Percentiles rank a stretch among this genome's conserved stretches.
Conservation (phyloP, 1,139 yeast species). For the Hyphopichia pseudoburtonii region DNA sequence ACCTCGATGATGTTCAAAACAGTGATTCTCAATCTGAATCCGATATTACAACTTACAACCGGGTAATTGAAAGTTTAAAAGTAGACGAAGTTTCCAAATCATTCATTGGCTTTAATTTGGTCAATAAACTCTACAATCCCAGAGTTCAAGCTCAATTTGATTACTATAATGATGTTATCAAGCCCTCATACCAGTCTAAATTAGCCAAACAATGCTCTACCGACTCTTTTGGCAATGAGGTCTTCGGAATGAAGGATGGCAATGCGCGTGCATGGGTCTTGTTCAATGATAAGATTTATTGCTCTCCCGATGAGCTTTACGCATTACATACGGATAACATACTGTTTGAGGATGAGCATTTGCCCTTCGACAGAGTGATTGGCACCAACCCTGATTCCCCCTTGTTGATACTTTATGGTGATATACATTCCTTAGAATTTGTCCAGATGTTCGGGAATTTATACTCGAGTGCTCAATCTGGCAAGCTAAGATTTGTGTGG, state of each 20-base stretch:
- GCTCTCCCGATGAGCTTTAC: conserved; percentile 66
- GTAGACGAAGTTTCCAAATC: conserved; percentile 20
- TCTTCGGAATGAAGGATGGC: conserved; percentile 17
- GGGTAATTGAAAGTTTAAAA: conserved; percentile 25
- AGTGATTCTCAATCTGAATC: conserved; percentile 26
- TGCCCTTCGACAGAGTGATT: conserved; percentile 60
- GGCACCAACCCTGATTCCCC: conserved; percentile 48
- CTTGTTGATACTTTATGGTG: conserved; percentile 50
- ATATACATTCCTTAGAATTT: conserved; percentile 48
- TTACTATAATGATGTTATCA: conserved; percentile 38
- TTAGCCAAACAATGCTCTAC: conserved; percentile 24
- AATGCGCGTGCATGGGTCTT: conserved; percentile 50
- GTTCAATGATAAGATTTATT: conserved; percentile 54
- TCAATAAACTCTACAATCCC: conserved; percentile 57
- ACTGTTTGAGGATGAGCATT: conserved; percentile 14
- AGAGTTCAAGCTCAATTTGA: conserved; percentile 63
- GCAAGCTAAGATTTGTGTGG: conserved; percentile 74
- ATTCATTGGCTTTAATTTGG: conserved; percentile 51
- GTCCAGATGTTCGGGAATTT: conserved; percentile 58
- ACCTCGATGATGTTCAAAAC: conserved; percentile 24
- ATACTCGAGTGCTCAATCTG: conserved; percentile 57
- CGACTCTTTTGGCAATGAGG: conserved; percentile 38
- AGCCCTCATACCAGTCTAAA: conserved; percentile 17
- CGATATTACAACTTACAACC: conserved; percentile 27
- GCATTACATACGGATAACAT: conserved; percentile 54